Evolutionary conservation across 164 flowering plant species (phyloP), one percentile per base, ranked within the genome.

Genomic region (Stephania cephalantha): DNA sequence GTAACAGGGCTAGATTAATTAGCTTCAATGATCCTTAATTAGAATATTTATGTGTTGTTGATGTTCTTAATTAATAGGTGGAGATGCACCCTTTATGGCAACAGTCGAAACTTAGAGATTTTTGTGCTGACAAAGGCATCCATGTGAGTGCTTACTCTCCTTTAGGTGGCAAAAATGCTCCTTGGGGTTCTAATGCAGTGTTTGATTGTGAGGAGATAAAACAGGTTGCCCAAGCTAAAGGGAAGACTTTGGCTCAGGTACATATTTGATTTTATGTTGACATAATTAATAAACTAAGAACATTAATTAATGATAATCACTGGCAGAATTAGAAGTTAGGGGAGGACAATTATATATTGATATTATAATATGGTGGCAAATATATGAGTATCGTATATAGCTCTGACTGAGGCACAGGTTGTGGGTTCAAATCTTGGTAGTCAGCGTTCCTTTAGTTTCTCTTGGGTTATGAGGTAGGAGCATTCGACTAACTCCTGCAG

Each of bases 81-180:
- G 86, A 84, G 70, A 72, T 82, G 81, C 76, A 82, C 78, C 82
- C 85, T 46, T 35, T 70, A 44, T 85, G 85, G 84, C 75, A 78
- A 2, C 85, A 81, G 70, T 65, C 50, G 66, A 74, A 80, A 13
- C 70, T 82, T 66, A 80, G 73, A 64, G 78, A 84, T 4, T 81
- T 79, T 66, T 82, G 87, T 69, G 50, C 35, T 13, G 72, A 44
- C 22, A 76, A 79, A 48, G 81, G 79, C 2, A 78, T 85, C 5
- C 76, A 75, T 46, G 79, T 82, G 35, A 75, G 61, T 45, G 86
- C 82, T 15, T 82, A 73, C 52, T 82, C 85, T 53, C 85, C 86
- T 31, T 48, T 84, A 35, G 86, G 85, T 18, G 85, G 72, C 1
- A 78, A 65, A 45, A 79, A 80, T 22, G 71, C 81, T 3, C 3